These are phyloP conservation scores for Colletotrichum chlorophyti DNA, from an alignment of 2,329 filamentous ascomycete species.

Conservation along the genomic window DNA sequence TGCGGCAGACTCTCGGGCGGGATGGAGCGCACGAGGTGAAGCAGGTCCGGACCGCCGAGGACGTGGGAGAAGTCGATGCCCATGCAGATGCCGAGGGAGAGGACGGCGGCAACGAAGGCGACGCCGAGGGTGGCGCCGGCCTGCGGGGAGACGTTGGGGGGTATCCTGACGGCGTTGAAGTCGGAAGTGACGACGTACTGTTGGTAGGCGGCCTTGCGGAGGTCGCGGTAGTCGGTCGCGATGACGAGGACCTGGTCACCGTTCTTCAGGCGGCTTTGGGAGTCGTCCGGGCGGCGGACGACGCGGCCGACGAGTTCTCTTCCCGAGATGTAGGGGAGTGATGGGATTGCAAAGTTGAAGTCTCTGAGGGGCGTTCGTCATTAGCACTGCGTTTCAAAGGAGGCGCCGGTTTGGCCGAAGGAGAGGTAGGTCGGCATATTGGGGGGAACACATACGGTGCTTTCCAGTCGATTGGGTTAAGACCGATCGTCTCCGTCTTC, in stretches of 20 bases:
- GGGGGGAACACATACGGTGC: conserved; percentile 60
- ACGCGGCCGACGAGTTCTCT: conserved; percentile 74
- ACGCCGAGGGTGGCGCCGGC: conserved; percentile 71
- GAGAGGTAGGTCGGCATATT: background rate
- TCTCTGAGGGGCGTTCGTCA: conserved; percentile 52
- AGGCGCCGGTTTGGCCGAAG: background rate
- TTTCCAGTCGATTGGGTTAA: conserved; percentile 83
- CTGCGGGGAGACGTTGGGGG: conserved; percentile 56
- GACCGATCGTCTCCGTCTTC: conserved; percentile 68
- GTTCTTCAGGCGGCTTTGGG: conserved; percentile 50
- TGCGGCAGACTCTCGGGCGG: conserved; percentile 56
- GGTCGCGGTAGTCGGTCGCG: conserved; percentile 77
- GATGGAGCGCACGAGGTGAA: conserved; percentile 54
- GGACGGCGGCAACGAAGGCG: conserved; percentile 72
- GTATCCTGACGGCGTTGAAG: conserved; percentile 70
- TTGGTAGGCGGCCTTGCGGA: conserved; percentile 75
- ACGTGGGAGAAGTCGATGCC: conserved; percentile 68
- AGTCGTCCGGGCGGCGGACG: conserved; percentile 38
- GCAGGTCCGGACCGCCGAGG: conserved; percentile 64
- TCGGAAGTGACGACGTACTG: conserved; percentile 70
- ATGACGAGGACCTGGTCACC: conserved; percentile 70
- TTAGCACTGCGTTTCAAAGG: background rate
- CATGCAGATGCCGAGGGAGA: conserved; percentile 73
- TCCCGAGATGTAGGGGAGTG: conserved; percentile 72
- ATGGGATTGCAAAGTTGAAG: conserved; percentile 73